phyloP scores from a whole-genome alignment of 805 yeast genomes.

The Candida silvatica region DNA sequence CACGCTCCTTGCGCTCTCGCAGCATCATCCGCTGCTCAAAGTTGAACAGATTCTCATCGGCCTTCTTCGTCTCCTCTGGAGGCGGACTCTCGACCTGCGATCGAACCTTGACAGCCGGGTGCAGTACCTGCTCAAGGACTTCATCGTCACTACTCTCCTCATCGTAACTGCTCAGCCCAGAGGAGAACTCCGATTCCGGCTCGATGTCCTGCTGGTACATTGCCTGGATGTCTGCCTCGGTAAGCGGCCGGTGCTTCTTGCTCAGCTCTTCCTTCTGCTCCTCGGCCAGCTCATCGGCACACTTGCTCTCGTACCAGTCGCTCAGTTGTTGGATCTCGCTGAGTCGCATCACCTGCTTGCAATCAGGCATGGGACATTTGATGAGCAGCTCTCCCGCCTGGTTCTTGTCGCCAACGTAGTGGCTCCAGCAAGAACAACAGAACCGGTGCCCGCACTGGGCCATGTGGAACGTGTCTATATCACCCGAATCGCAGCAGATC shows the following conservation, averaged over 20 bases:
- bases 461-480: constrained; percentile 34
- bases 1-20: constrained; percentile 16
- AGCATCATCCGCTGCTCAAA: constrained; percentile 15
- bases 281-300: constrained; percentile 7
- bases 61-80: constrained; percentile 2
- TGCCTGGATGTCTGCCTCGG: constrained; percentile 15
- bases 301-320: constrained; percentile 10
- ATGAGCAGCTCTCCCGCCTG: constrained; percentile 36
- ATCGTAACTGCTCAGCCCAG: background rate
- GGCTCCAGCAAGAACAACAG: constrained; percentile 61
- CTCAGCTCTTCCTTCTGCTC: constrained; percentile 5
- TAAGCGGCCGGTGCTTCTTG: constrained; percentile 5
- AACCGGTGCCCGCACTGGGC: constrained; percentile 58
- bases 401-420: constrained; percentile 43
- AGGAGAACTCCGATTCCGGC: constrained; percentile 1
- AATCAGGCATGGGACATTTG: constrained; percentile 57
- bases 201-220: constrained; percentile 10
- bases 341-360: constrained; percentile 35
- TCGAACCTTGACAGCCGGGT: background rate
- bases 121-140: background rate
- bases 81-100: constrained; percentile 1
- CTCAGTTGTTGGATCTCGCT: constrained; percentile 28
- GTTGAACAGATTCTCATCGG: constrained; percentile 10
- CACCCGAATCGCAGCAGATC: constrained; percentile 61
- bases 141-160: background rate